Percentiles rank a stretch among this genome's conserved stretches.
These are phyloP conservation scores for Fraxinus ornus DNA, from an alignment of 305 asterid species.

Conservation along the genomic window DNA sequence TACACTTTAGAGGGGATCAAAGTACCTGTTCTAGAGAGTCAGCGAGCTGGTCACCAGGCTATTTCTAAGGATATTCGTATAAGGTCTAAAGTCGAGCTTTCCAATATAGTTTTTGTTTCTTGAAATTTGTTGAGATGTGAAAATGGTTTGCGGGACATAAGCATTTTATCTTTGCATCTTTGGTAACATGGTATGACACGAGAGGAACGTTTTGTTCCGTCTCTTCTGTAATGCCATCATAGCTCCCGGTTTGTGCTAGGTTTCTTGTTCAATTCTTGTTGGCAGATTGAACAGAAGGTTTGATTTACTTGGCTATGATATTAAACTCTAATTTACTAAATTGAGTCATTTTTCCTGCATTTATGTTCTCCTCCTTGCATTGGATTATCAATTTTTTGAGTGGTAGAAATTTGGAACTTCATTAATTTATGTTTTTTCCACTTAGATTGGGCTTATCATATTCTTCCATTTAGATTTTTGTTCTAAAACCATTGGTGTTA, in stretches of 20 bases:
- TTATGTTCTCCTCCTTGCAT: neutral
- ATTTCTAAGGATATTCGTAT: constrained; percentile 27
- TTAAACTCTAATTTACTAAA: constrained; percentile 18
- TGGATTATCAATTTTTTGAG: neutral
- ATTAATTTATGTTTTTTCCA: neutral
- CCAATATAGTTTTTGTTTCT: constrained; percentile 37
- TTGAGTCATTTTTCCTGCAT: neutral
- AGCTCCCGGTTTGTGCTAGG: neutral
- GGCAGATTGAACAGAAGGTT: constrained; percentile 22
- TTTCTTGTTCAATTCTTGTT: neutral
- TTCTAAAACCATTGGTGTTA: neutral
- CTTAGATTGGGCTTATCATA: neutral
- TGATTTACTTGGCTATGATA: constrained; percentile 26
- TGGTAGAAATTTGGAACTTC: neutral
- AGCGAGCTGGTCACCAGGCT: constrained; percentile 19
- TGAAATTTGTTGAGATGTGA: constrained; percentile 37
- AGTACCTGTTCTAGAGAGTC: constrained; percentile 28
- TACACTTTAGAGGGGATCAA: constrained; percentile 32
- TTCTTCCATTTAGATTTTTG: neutral
- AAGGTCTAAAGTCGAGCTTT: constrained; percentile 37
- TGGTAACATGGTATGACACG: constrained; percentile 4
- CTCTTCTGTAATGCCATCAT: neutral
- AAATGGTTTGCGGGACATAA: constrained; percentile 30
- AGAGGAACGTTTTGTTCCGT: neutral
- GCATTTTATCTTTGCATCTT: constrained; percentile 2